Evolutionary conservation across 768 basidiomycete species (phyloP), one percentile per base, ranked within the genome.

Genomic region (Boletus rufocinnamomeus): DNA sequence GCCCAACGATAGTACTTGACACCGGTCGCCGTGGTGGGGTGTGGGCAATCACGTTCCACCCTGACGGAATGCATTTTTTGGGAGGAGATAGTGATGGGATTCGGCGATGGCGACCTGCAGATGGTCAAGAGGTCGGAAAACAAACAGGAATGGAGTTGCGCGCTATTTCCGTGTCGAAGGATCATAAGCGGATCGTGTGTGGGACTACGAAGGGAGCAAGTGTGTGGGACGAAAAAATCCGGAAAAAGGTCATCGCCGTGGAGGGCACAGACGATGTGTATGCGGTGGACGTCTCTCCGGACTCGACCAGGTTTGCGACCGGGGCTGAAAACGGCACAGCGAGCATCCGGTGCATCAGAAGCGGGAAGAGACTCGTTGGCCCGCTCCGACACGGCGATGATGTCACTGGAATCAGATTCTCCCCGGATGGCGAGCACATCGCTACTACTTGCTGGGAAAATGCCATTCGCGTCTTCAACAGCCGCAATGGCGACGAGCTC

Each of bases 261-360:
- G 25, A 45, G 25, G 17, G 8, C 7, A 4, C 2, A 9, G 17
- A 17, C 13, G 0, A 1, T 1, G 43, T 44, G 11, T 0, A 0
- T 7, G 16, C 44, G 17, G 44, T 45, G 1, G 44, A 45, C 23
- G 21, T 45, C 9, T 45, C 25, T 8, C 9, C 7, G 0, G 25
- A 45, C 16, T 27, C 23, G 3, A 17, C 25, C 25, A 25, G 16
- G 25, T 45, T 45, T 17, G 44, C 25, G 9, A 45, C 25, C 0
- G 44, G 44, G 8, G 27, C 30, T 32, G 10, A 9, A 8, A 1
- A 17, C 0, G 8, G 8, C 0, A 13, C 0, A 34, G 48, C 32
- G 2, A 49, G 48, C 30, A 23, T 49, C 7, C 34, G 48, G 48
- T 34, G 32, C 21, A 34, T 49, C 7, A 4, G n/a, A 1, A 34